These are phyloP conservation scores for Penicillium longicatenatum DNA, from an alignment of 495 filamentous ascomycete species.

Conservation along the genomic window DNA sequence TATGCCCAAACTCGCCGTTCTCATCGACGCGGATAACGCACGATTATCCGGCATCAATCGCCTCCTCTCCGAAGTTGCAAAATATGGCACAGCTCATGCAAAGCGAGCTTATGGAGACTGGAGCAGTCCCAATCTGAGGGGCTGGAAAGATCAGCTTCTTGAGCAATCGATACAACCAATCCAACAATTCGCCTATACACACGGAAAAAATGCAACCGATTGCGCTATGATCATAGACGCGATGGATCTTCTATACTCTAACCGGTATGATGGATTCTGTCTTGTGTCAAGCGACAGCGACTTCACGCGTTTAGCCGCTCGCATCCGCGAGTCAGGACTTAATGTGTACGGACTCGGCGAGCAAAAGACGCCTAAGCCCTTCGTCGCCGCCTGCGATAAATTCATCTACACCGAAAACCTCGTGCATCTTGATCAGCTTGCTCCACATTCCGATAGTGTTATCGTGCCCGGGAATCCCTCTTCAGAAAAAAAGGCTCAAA, in stretches of 20 bases:
- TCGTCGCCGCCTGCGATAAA: conserved; percentile 14
- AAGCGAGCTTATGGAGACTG: neutral
- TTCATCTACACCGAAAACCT: conserved; percentile 13
- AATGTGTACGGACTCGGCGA: conserved; percentile 10
- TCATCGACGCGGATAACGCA: too few relatives aligned
- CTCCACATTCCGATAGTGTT: neutral
- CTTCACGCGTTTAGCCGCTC: conserved; percentile 10
- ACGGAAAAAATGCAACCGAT: conserved; percentile 5
- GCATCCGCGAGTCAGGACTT: conserved; percentile 14
- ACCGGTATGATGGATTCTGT: neutral
- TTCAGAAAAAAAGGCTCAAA: neutral
- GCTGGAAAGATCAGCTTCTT: neutral
- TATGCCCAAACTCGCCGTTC: too few relatives aligned
- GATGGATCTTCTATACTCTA: conserved; percentile 2
- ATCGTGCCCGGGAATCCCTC: neutral
- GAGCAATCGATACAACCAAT: neutral
- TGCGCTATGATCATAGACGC: conserved; percentile 9
- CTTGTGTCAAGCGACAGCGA: neutral
- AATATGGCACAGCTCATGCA: neutral
- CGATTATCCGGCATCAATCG: too few relatives aligned
- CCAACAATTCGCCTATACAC: conserved; percentile 3
- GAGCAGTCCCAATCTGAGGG: neutral
- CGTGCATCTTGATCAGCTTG: conserved; percentile 3
- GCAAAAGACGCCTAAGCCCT: conserved; percentile 7
- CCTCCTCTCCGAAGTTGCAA: neutral